A percentile compares a stretch with the other conserved stretches of the same genome.
These are phyloP conservation scores for Yamadazyma jaroonii DNA, from an alignment of 1,139 yeast species.

Conservation along the genomic window DNA sequence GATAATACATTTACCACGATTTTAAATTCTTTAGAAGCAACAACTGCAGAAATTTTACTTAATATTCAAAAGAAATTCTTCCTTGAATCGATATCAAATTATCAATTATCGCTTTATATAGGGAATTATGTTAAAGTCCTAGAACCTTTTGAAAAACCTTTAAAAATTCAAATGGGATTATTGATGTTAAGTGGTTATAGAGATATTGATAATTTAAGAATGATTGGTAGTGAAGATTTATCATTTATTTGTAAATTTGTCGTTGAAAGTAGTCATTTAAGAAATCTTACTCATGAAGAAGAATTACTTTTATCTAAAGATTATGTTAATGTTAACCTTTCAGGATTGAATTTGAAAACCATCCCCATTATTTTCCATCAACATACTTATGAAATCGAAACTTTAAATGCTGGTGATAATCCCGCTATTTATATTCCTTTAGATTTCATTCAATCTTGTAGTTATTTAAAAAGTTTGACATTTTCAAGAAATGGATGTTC, in stretches of 20 bases:
- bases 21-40: slow-evolving; percentile 70
- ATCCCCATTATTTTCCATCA: slow-evolving; percentile 83
- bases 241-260: slow-evolving; percentile 84
- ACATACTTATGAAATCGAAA: slow-evolving; percentile 77
- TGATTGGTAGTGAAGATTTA: slow-evolving; percentile 84
- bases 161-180: slow-evolving; percentile 72
- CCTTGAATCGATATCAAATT: slow-evolving; percentile 64
- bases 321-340: slow-evolving; percentile 72
- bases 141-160: slow-evolving; percentile 72
- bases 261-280: slow-evolving; percentile 67
- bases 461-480: slow-evolving; percentile 62
- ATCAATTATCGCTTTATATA: slow-evolving; percentile 73
- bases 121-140: slow-evolving; percentile 79
- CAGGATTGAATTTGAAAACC: slow-evolving; percentile 73
- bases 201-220: slow-evolving; percentile 69
- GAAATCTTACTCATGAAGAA: slow-evolving; percentile 66
- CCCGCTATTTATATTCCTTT: slow-evolving; percentile 82
- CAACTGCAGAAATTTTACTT: slow-evolving; percentile 71
- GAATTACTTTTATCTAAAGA: slow-evolving; percentile 63
- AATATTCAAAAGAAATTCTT: slow-evolving; percentile 76
- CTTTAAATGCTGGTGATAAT: slow-evolving; percentile 81
- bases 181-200: slow-evolving; percentile 78
- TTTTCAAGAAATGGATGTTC: slow-evolving; percentile 75
- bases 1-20: slow-evolving; percentile 84
- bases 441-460: slow-evolving; percentile 83